phyloP scores from a whole-genome alignment of 371 early-diverging fungal species.

The Mortierella sp. region DNA sequence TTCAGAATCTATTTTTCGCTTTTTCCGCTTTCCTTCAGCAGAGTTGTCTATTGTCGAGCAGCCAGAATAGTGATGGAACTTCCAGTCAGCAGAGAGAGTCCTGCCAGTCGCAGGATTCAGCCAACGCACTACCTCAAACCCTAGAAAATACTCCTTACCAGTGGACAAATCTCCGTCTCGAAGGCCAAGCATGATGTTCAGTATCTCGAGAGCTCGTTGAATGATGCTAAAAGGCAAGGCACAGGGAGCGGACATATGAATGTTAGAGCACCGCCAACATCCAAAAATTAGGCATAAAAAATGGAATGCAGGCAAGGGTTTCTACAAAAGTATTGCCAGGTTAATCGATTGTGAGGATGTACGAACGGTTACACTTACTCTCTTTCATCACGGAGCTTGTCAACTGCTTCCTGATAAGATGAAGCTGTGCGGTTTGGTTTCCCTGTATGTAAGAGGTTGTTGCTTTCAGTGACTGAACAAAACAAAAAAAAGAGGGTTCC shows the following conservation, averaged over 20 bases:
- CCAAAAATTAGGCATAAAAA: conserved; percentile 1
- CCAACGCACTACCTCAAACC: too few relatives aligned
- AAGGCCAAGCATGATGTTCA: conserved; percentile 63
- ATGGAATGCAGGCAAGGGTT: neutral
- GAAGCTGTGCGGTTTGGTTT: conserved; percentile 17
- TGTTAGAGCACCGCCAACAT: neutral
- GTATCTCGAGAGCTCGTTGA: conserved; percentile 64
- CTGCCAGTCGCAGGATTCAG: conserved; percentile 3
- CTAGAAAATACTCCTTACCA: conserved; percentile 42
- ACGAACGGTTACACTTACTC: conserved; percentile 21
- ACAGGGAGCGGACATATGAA: too few relatives aligned
- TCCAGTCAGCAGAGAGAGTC: too few relatives aligned
- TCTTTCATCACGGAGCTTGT: conserved; percentile 34
- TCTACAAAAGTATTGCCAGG: too few relatives aligned
- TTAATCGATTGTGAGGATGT: too few relatives aligned
- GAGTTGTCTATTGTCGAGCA: conserved; percentile 20
- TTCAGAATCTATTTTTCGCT: conserved; percentile 72
- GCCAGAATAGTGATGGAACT: too few relatives aligned
- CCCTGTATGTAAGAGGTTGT: neutral
- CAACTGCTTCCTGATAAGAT: conserved; percentile 36
- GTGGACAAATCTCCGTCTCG: conserved; percentile 56
- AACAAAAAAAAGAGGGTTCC: neutral
- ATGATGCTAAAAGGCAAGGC: conserved; percentile 54
- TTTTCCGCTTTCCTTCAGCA: conserved; percentile 67
- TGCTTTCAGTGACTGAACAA: too few relatives aligned